Conservation (phyloP, 805 yeast species). For the Metschnikowia vanudenii region DNA sequence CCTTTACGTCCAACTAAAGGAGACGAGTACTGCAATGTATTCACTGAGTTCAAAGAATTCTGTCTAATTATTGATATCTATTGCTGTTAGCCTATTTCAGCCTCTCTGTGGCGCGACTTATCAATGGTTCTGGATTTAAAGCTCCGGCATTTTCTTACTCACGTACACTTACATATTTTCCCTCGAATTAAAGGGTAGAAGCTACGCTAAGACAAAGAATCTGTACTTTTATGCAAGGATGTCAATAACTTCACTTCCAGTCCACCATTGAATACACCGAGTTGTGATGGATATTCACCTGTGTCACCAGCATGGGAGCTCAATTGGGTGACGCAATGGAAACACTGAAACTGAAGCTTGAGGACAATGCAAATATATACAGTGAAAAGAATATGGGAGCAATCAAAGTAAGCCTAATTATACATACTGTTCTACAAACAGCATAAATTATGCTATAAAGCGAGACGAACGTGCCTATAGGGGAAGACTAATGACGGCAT, state of each 20-base stretch:
- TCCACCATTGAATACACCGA: conserved; percentile 81
- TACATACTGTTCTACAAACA: conserved; percentile 91
- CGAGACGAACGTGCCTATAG: conserved; percentile 92
- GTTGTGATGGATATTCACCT: conserved; percentile 78
- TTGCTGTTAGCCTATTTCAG: no score
- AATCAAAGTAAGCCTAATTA: conserved; percentile 75
- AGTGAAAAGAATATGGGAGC: conserved; percentile 50
- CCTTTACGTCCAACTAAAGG: no score
- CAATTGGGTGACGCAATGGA: conserved; percentile 97
- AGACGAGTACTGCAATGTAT: no score
- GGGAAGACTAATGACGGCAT: conserved; percentile 94
- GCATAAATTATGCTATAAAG: conserved; percentile 85
- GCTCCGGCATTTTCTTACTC: no score
- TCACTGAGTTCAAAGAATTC: no score
- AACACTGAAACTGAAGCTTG: conserved; percentile 65
- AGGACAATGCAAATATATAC: conserved; percentile 22
- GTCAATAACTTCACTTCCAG: conserved; percentile 76
- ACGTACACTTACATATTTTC: no score
- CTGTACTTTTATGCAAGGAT: no score
- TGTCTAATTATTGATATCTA: no score
- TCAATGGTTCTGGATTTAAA: no score
- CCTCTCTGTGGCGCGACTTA: no score
- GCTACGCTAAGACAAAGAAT: no score
- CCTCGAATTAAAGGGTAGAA: no score
- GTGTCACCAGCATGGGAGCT: conserved; percentile 79